Conservation (phyloP, 257 asterid species). For the Solanum rostratum region DNA sequence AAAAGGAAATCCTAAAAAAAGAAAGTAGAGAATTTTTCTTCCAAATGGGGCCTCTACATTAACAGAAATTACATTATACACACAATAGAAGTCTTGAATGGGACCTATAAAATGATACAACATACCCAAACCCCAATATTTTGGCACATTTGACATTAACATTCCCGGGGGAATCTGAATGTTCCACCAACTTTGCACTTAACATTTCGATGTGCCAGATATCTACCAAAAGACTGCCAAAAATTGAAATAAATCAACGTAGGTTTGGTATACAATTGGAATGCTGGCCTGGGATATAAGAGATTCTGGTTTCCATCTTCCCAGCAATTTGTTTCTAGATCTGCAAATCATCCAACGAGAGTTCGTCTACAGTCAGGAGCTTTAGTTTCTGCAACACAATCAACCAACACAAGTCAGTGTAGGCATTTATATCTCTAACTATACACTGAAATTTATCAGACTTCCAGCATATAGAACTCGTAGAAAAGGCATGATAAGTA, state of each 20-base stretch:
- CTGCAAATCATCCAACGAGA: constrained; percentile 83
- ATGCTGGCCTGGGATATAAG: constrained; percentile 11
- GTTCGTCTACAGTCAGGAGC: constrained; percentile 59
- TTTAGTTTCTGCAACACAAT: constrained; percentile 62
- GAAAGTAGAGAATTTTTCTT: neutral
- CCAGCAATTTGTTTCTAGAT: constrained; percentile 25
- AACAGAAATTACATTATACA: neutral
- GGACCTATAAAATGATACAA: neutral
- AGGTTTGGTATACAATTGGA: constrained; percentile 14
- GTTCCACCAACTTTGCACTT: neutral
- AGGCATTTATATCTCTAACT: neutral
- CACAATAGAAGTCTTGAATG: neutral
- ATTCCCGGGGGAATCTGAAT: neutral
- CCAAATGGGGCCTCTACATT: neutral
- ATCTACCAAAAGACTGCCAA: neutral
- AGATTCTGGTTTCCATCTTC: constrained; percentile 19
- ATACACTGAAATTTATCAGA: neutral
- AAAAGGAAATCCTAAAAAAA: neutral
- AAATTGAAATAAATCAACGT: constrained; percentile 5
- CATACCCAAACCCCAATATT: neutral
- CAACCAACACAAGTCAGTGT: neutral
- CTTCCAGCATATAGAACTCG: neutral
- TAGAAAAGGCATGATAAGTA: neutral
- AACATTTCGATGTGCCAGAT: neutral
- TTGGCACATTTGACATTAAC: neutral